Evolutionary conservation across 2,329 filamentous ascomycete genomes (phyloP).

Genomic region (Pezicula neosporulosa): DNA sequence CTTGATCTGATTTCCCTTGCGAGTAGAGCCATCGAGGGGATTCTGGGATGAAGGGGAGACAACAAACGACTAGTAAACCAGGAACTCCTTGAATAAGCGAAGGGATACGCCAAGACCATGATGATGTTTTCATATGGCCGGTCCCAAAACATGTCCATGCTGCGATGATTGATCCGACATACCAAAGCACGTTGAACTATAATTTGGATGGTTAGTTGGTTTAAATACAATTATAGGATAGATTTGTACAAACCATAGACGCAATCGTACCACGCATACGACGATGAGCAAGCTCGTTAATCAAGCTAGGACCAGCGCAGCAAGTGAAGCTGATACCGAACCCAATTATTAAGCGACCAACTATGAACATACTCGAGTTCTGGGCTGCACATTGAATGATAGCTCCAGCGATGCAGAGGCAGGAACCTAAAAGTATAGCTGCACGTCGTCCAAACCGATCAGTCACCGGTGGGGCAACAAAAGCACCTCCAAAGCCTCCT

Average conservation of each 20-base stretch:
- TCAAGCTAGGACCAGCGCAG: constrained; percentile 2
- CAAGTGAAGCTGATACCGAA: constrained; percentile 24
- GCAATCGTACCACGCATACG: constrained; percentile 2
- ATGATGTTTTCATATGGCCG: constrained; percentile 7
- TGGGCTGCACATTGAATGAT: constrained; percentile 36
- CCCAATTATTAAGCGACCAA: constrained; percentile 35
- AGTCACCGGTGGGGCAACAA: constrained; percentile 4
- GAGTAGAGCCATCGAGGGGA: constrained; percentile 32
- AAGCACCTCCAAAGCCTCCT: constrained; percentile 11
- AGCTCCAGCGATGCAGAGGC: constrained; percentile 39
- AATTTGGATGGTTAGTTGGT: neutral
- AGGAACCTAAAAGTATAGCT: constrained; percentile 11
- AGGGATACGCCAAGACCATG: constrained; percentile 40
- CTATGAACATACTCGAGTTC: constrained; percentile 35
- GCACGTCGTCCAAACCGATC: constrained; percentile 16
- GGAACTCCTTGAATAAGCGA: constrained; percentile 10
- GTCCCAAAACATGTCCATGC: constrained; percentile 18
- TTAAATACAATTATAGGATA: neutral
- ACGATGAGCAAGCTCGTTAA: constrained; percentile 15
- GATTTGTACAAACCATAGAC: neutral
- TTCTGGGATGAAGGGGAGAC: constrained; percentile 32
- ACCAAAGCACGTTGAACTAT: constrained; percentile 14
- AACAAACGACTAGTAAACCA: neutral
- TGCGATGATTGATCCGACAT: constrained; percentile 15
- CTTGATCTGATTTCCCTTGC: constrained; percentile 28